Evolutionary conservation across 768 basidiomycete species (phyloP).

Genomic region (Agrocybe chaxingu): DNA sequence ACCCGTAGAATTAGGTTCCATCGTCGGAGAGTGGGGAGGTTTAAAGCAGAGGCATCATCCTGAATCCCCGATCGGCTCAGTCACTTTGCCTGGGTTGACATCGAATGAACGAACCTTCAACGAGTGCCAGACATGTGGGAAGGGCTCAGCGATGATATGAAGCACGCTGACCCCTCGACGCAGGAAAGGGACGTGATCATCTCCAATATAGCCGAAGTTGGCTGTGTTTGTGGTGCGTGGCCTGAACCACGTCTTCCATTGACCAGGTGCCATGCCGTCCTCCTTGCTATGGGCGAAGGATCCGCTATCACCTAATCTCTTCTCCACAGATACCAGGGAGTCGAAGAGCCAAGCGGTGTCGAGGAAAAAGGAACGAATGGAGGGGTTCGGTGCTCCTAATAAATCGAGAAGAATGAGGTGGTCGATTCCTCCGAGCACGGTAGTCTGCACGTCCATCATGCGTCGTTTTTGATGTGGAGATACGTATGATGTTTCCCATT

Average conservation of each 20-base stretch:
- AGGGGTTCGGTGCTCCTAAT: constrained; percentile 73
- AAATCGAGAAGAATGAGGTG: constrained; percentile 93
- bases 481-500: constrained; percentile 74
- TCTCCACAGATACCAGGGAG: constrained; percentile 68
- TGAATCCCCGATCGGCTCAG: constrained; percentile 23
- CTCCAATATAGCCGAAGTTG: constrained; percentile 66
- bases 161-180: constrained; percentile 78
- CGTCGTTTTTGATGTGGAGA: constrained; percentile 57
- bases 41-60: constrained; percentile 89
- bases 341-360: constrained; percentile 95
- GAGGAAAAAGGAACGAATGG: constrained; percentile 75
- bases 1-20: constrained; percentile 90
- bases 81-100: background rate
- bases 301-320: constrained; percentile 61
- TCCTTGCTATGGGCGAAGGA: constrained; percentile 51
- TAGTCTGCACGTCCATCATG: constrained; percentile 49
- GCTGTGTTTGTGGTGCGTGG: constrained; percentile 37
- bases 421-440: constrained; percentile 76
- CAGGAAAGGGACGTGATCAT: constrained; percentile 94
- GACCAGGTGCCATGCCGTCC: constrained; percentile 40
- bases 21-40: constrained; percentile 78
- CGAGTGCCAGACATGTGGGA: constrained; percentile 89
- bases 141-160: constrained; percentile 87
- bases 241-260: constrained; percentile 67
- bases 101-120: constrained; percentile 50